These are phyloP conservation scores for Raddia guianensis DNA, from an alignment of 176 grass and related monocot species.

Conservation along the genomic window DNA sequence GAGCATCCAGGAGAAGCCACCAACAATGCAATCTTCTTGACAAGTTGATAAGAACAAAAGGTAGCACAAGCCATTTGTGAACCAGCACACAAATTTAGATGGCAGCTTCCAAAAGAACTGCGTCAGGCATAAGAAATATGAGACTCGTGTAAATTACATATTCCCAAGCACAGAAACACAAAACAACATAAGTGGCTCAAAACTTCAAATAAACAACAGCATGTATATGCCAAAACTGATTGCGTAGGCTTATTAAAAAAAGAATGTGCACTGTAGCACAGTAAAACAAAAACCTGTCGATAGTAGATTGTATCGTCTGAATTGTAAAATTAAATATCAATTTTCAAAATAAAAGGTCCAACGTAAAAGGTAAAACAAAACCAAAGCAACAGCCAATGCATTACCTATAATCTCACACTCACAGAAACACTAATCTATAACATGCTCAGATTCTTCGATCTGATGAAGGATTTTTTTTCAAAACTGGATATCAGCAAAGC, in stretches of 20 bases:
- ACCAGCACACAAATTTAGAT: neutral
- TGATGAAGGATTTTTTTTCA: neutral
- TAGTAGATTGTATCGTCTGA: slow-evolving; percentile 71
- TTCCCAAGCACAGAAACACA: neutral
- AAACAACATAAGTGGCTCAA: too few relatives aligned
- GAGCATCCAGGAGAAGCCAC: too few relatives aligned
- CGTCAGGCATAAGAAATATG: neutral
- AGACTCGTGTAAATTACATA: slow-evolving; percentile 5
- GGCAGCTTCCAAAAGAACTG: neutral
- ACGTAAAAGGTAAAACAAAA: neutral
- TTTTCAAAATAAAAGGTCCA: too few relatives aligned
- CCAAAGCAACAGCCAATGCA: neutral
- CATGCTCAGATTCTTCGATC: neutral
- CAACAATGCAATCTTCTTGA: too few relatives aligned
- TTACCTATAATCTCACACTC: neutral
- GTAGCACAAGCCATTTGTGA: neutral
- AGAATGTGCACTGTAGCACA: neutral
- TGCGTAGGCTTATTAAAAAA: slow-evolving; percentile 18
- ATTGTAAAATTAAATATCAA: slow-evolving; percentile 40
- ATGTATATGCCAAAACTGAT: neutral
- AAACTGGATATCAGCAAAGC: slow-evolving; percentile 35
- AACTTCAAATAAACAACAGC: too few relatives aligned
- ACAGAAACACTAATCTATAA: slow-evolving; percentile 2
- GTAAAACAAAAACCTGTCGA: slow-evolving; percentile 61
- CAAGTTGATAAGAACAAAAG: neutral